Evolutionary conservation across 805 yeast species (phyloP).

Genomic region (Ogataea salicorniae): DNA sequence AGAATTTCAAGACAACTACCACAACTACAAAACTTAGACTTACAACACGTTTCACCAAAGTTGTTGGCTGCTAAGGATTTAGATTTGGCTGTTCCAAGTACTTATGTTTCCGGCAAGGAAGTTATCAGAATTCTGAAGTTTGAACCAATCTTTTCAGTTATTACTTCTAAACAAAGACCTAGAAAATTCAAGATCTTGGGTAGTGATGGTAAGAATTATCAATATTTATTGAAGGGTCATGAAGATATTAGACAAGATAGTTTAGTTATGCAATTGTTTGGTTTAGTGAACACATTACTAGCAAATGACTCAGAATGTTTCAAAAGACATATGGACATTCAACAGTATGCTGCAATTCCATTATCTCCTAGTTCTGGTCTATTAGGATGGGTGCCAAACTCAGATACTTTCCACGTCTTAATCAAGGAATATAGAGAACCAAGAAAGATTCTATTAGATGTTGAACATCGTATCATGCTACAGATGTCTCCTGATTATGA

Average conservation of each 20-base stretch:
- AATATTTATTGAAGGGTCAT: conserved; percentile 83
- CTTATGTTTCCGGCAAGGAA: conserved; percentile 81
- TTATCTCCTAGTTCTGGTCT: conserved; percentile 95
- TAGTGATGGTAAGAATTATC: conserved; percentile 87
- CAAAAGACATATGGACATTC: conserved; percentile 91
- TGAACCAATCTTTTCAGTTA: conserved; percentile 80
- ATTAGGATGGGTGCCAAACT: conserved; percentile 95
- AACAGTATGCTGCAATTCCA: conserved; percentile 89
- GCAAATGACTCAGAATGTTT: conserved; percentile 92
- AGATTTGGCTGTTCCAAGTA: conserved; percentile 90
- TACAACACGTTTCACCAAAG: conserved; percentile 92
- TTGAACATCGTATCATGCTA: conserved; percentile 91
- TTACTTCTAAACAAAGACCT: conserved; percentile 94
- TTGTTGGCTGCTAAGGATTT: conserved; percentile 71
- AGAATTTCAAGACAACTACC: conserved; percentile 86
- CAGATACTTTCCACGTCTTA: conserved; percentile 92
- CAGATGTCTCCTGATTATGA: conserved; percentile 99
- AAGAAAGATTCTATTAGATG: conserved; percentile 79
- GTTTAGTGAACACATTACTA: conserved; percentile 85
- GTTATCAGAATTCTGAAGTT: conserved; percentile 67
- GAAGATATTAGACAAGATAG: conserved; percentile 98
- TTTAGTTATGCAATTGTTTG: conserved; percentile 95
- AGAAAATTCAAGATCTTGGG: conserved; percentile 76
- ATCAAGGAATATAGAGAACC: conserved; percentile 91
- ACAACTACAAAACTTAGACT: conserved; percentile 76